These are phyloP conservation scores for Taiozyma sp. DNA, from an alignment of 1,139 yeast species.

Conservation along the genomic window DNA sequence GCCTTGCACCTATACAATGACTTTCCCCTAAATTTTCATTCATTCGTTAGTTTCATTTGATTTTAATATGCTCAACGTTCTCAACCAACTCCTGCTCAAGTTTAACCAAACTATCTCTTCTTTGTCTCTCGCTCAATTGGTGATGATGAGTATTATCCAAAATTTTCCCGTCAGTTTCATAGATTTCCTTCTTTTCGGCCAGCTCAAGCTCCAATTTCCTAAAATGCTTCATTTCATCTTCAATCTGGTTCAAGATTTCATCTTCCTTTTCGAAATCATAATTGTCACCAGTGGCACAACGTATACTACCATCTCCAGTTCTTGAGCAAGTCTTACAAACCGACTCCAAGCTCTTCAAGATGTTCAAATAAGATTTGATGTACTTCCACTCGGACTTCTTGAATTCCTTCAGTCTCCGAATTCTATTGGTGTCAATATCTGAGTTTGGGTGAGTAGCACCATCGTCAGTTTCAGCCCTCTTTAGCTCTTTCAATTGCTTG, in stretches of 20 bases:
- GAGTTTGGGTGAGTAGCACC: not conserved
- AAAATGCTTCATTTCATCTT: conserved; percentile 7
- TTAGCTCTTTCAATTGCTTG: conserved; percentile 1
- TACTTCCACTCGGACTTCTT: conserved; percentile 7
- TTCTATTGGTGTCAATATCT: conserved; percentile 1
- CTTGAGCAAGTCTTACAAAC: conserved; percentile 8
- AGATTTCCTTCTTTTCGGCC: conserved; percentile 4
- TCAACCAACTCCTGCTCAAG: conserved; percentile 7
- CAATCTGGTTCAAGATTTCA: conserved; percentile 11
- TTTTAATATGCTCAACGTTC: conserved; percentile 1
- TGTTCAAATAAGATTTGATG: conserved; percentile 4
- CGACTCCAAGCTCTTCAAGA: conserved; percentile 6
- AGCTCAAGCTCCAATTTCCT: conserved; percentile 4
- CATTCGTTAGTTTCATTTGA: not conserved
- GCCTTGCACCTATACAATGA: not conserved
- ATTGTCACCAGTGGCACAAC: not conserved
- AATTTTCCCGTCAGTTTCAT: conserved; percentile 8
- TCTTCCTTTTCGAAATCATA: conserved; percentile 16
- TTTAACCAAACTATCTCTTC: conserved; percentile 4
- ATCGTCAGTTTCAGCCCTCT: not conserved
- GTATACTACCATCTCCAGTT: not conserved
- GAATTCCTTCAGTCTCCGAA: conserved; percentile 1
- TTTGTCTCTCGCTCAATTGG: not conserved
- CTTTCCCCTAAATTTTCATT: not conserved
- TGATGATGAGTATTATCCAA: not conserved